Percentiles rank a stretch among this genome's conserved stretches.
phyloP scores from a whole-genome alignment of 345 rosid genomes.

The Garcia nutans region DNA sequence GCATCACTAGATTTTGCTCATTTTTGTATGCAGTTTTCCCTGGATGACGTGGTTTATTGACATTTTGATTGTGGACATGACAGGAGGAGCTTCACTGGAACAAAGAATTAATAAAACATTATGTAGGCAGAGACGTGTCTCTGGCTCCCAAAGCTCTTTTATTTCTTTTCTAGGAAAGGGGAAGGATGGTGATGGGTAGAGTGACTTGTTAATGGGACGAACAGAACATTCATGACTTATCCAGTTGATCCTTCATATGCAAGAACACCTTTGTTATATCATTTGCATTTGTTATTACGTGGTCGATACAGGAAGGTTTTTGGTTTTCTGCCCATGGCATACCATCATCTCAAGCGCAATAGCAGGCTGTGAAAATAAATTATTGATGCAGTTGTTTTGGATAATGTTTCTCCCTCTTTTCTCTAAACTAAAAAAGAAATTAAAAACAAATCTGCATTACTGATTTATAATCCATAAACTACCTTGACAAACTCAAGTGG shows the following conservation, averaged over 20 bases:
- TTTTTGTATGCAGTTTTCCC: no score
- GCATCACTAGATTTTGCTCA: not conserved
- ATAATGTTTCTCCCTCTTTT: not conserved
- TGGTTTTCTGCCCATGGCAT: not conserved
- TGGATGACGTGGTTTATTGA: not conserved
- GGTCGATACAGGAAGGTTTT: not conserved
- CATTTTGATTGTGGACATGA: constrained; percentile 23
- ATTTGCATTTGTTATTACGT: not conserved
- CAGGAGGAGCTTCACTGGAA: constrained; percentile 92
- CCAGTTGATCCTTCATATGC: not conserved
- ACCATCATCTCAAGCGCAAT: not conserved
- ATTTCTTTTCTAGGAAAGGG: not conserved
- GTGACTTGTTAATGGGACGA: not conserved
- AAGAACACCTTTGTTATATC: not conserved
- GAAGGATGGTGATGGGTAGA: not conserved
- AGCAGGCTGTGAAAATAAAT: not conserved
- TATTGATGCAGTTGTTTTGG: not conserved
- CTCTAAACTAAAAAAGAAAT: not conserved
- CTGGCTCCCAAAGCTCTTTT: not conserved
- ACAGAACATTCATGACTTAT: not conserved
- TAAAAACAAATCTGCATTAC: not conserved
- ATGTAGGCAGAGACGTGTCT: constrained; percentile 81
- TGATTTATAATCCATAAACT: not conserved
- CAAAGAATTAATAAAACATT: constrained; percentile 59
- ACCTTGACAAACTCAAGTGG: not conserved